Base-by-base conservation (phyloP, 2,329 filamentous ascomycete genomes). In the Colletotrichum tropicale region DNA sequence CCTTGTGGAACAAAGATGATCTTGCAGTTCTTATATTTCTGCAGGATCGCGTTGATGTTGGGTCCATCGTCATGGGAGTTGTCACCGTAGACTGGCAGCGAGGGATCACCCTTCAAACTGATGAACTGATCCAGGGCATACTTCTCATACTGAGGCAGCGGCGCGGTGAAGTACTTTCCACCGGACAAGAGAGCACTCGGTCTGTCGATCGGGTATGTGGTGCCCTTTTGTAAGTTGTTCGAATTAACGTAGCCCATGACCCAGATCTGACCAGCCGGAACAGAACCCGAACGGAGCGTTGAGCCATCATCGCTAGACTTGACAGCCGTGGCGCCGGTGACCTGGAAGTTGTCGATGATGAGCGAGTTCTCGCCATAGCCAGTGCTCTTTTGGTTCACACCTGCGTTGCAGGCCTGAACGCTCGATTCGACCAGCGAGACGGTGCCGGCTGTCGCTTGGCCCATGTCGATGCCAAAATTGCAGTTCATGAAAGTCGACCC, bases 91-190 rank as follows among this genome's bases (percentile, higher is more conserved):
- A 88, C 86, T 0, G 80, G 80, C 24, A 81, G 79, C 5, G 82
- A 83, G 4, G 82, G 77, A 34, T 88, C 87, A 16, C 82, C 82
- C 78, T 88, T 89, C 62, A 89, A 82, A 70, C 88, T 89, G 38
- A 89, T 80, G 48, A 89, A 82, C 65, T 87, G 83, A 36, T 82
- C 80, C 9, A 82, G 79, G 9, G 82, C 81, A 75, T 86, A 87
- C 43, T 86, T 81, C 6, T 82, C 80, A 68, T 89, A 89, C 62
- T 85, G 87, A 12, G 86, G 88, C 6, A 84, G 81, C 8, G 81
- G 70, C 30, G 69, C 70, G 15, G 73, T 75, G 32, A 72, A 75
- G 62, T 75, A 89, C 21, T 83, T 84, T 2, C 78, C 81, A 34
- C 81, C 79, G 3, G 80, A 78, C 15, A 84, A 60, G 2, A 88